Evolutionary conservation across 1,284 basidiomycete genomes (phyloP), one percentile per base, ranked within the genome.

Genomic region (Austropuccinia psidii): DNA sequence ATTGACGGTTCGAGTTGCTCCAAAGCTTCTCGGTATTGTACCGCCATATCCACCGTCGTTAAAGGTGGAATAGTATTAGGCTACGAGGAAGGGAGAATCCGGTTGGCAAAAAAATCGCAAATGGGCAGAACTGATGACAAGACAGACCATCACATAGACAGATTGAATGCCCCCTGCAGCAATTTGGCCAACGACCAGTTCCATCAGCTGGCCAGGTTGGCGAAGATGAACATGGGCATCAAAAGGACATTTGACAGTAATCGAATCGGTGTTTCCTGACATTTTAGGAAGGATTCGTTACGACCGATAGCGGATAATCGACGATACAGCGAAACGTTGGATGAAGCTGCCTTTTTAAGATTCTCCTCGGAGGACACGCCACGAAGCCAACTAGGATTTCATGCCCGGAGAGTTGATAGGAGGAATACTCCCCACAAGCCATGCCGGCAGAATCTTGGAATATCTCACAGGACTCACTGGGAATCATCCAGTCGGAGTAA

Each of bases 211-310:
- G 43, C 86, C 82, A 43, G 90, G 92, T 80, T 98, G 93, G 54
- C 96, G 88, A 41, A 99, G 87, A 81, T 99, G 96, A 76, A 98
- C 94, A 83, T 99, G 94, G 80, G 94, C 96, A 83, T 84, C 84
- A 76, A 76, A 75, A 7, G 79, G 78, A 35, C 62, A 65, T 5
- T 15, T 29, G 8, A 65, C n/a, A 8, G 17, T 4, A 37, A 65
- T 50, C 3, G 62, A 35, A 29, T 65, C 29, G 13, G 43, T 65
- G n/a, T n/a, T n/a, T n/a, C n/a, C n/a, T n/a, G n/a, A n/a, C n/a
- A n/a, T n/a, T n/a, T n/a, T n/a, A n/a, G n/a, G n/a, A n/a, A n/a
- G n/a, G n/a, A n/a, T n/a, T n/a, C n/a, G n/a, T n/a, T n/a, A n/a
- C n/a, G n/a, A n/a, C n/a, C n/a, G n/a, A n/a, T n/a, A n/a, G n/a